Percentiles rank a stretch among this genome's conserved stretches.
phyloP scores from a whole-genome alignment of 805 yeast species.

The Myxozyma lipomycoides region DNA sequence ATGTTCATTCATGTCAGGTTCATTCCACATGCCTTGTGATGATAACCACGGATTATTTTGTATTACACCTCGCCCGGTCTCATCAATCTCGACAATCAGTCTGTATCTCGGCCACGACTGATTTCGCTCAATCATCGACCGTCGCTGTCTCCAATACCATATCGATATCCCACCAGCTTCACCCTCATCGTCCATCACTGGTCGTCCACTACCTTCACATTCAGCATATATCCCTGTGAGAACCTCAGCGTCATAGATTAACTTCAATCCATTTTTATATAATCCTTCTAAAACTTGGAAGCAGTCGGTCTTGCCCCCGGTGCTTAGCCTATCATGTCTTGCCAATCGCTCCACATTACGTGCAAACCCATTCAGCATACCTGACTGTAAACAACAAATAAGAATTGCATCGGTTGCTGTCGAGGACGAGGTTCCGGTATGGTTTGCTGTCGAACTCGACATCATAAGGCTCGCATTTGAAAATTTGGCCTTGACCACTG shows the following conservation, averaged over 20 bases:
- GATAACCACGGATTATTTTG: slow-evolving; percentile 12
- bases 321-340: slow-evolving; percentile 37
- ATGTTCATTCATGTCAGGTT: slow-evolving; percentile 29
- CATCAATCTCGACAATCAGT: slow-evolving; percentile 15
- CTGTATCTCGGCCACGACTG: slow-evolving; percentile 5
- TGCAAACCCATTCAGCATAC: slow-evolving; percentile 37
- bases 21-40: slow-evolving; percentile 10
- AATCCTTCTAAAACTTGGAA: slow-evolving; percentile 37
- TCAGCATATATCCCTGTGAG: slow-evolving; percentile 7
- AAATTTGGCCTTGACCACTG: slow-evolving; percentile 27
- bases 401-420: slow-evolving; percentile 30
- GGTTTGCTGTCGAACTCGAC: too few species aligned
- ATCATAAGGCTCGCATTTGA: slow-evolving; percentile 23
- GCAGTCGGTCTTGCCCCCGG: slow-evolving; percentile 34
- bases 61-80: slow-evolving; percentile 19
- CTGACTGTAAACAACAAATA: slow-evolving; percentile 31
- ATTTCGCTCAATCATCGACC: neutral
- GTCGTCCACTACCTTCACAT: slow-evolving; percentile 32
- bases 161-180: slow-evolving; percentile 35
- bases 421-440: slow-evolving; percentile 16
- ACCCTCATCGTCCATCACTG: slow-evolving; percentile 34
- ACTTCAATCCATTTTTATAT: slow-evolving; percentile 31
- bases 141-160: slow-evolving; percentile 33
- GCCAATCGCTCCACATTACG: slow-evolving; percentile 35
- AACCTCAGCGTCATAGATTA: slow-evolving; percentile 10